A percentile compares a stretch with the other conserved stretches of the same genome.
phyloP scores from a whole-genome alignment of 2,329 filamentous ascomycete species.

The Bertia moriformis region DNA sequence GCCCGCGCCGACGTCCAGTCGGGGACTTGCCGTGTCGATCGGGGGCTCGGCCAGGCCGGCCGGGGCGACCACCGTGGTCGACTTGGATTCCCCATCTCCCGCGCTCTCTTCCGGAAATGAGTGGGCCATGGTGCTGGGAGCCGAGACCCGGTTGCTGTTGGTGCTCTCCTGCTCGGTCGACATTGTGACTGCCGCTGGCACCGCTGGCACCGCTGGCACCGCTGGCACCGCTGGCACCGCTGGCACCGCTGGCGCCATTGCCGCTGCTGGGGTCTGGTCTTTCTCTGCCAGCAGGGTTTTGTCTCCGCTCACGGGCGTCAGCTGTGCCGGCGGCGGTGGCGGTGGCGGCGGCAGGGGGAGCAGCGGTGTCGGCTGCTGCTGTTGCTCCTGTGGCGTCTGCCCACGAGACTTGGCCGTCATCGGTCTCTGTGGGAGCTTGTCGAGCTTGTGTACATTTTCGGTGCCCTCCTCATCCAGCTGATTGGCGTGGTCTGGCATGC shows the following conservation, averaged over 20 bases:
- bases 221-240: background rate
- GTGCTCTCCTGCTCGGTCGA: background rate
- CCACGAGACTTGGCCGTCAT: conserved; percentile 37
- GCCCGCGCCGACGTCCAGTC: conserved; percentile 1
- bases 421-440: conserved; percentile 38
- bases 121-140: background rate
- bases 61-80: conserved; percentile 19
- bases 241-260: background rate
- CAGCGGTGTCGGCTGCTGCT: too few relatives aligned
- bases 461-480: conserved; percentile 34
- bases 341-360: too few relatives aligned
- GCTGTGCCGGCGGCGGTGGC: too few relatives aligned
- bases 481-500: conserved; percentile 43
- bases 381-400: conserved; percentile 34
- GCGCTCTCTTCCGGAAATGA: conserved; percentile 4
- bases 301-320: conserved; percentile 12
- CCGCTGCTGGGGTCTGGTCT: too few relatives aligned
- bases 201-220: too few relatives aligned
- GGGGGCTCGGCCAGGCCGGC: conserved; percentile 28
- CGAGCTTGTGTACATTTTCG: conserved; percentile 41
- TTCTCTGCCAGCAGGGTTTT: conserved; percentile 32
- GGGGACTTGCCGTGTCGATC: conserved; percentile 9
- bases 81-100: conserved; percentile 15
- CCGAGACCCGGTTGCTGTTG: background rate
- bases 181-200: too few relatives aligned